Conservation (phyloP, 2,329 filamentous ascomycete species). For the Trichocomaceae sp. region DNA sequence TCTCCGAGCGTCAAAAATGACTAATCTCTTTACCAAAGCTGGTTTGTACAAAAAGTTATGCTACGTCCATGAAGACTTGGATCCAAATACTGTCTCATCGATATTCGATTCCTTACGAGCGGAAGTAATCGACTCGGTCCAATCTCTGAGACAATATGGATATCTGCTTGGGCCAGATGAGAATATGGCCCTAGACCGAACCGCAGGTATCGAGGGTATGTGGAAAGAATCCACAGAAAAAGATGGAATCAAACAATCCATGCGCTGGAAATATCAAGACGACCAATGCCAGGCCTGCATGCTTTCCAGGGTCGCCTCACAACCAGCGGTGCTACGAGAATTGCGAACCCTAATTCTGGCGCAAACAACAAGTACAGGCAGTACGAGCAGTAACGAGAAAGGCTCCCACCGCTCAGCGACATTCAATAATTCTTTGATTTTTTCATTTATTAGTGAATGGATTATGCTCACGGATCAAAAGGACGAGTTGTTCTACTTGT, state of each 20-base stretch:
- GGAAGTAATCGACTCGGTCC: neutral
- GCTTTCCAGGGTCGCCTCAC: constrained; percentile 24
- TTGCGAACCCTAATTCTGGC: constrained; percentile 16
- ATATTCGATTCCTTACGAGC: constrained; percentile 4
- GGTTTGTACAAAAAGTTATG: neutral
- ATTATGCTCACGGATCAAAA: constrained; percentile 17
- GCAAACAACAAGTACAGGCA: neutral
- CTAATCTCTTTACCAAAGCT: neutral
- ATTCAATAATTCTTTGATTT: constrained; percentile 16
- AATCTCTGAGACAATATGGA: neutral
- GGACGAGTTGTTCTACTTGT: neutral
- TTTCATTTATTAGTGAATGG: constrained; percentile 25
- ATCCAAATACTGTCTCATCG: neutral
- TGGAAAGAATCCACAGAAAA: constrained; percentile 8
- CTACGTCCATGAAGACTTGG: neutral
- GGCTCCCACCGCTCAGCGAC: neutral
- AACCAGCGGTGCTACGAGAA: constrained; percentile 23
- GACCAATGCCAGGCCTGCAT: constrained; percentile 36
- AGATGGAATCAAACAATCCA: constrained; percentile 5
- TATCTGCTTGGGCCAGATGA: constrained; percentile 8
- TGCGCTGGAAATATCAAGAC: constrained; percentile 22
- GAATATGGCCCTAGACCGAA: neutral
- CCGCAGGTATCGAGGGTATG: constrained; percentile 4
- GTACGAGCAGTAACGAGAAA: neutral
- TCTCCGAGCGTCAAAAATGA: neutral